These are phyloP conservation scores for Ceratocystis cubensis DNA, from an alignment of 2,329 filamentous ascomycete species.

Conservation along the genomic window DNA sequence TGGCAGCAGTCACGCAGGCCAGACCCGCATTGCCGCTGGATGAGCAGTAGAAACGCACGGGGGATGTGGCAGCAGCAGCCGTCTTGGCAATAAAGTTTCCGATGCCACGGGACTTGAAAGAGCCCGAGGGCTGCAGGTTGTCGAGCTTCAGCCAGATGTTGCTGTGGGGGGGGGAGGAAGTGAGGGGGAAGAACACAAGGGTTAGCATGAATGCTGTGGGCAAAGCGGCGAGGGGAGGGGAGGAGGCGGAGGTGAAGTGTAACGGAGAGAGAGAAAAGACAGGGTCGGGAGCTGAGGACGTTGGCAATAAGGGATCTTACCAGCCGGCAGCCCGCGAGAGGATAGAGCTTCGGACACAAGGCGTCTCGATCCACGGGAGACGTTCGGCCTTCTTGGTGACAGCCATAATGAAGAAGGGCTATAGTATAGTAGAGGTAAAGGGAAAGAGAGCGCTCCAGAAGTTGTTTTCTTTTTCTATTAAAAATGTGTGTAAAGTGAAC, in stretches of 20 bases:
- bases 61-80: slow-evolving; percentile 28
- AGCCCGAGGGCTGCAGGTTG: slow-evolving; percentile 66
- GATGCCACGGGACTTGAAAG: slow-evolving; percentile 71
- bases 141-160: slow-evolving; percentile 75
- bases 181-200: background rate
- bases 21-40: slow-evolving; percentile 77
- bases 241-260: background rate
- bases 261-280: background rate
- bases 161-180: slow-evolving; percentile 29
- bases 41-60: slow-evolving; percentile 61
- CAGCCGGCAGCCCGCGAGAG: slow-evolving; percentile 61
- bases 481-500: too few species aligned
- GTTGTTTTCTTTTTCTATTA: too few species aligned
- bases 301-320: slow-evolving; percentile 33
- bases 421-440: background rate
- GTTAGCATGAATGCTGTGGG: background rate
- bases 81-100: slow-evolving; percentile 47
- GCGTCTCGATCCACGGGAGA: slow-evolving; percentile 60
- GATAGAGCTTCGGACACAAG: slow-evolving; percentile 52
- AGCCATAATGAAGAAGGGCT: slow-evolving; percentile 29
- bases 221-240: background rate
- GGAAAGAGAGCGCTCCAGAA: background rate
- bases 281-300: background rate
- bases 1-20: slow-evolving; percentile 62
- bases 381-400: slow-evolving; percentile 29